A percentile compares a stretch with the other conserved stretches of the same genome.
phyloP scores from a whole-genome alignment of 805 yeast species.

The Kluyveromyces starmeri region DNA sequence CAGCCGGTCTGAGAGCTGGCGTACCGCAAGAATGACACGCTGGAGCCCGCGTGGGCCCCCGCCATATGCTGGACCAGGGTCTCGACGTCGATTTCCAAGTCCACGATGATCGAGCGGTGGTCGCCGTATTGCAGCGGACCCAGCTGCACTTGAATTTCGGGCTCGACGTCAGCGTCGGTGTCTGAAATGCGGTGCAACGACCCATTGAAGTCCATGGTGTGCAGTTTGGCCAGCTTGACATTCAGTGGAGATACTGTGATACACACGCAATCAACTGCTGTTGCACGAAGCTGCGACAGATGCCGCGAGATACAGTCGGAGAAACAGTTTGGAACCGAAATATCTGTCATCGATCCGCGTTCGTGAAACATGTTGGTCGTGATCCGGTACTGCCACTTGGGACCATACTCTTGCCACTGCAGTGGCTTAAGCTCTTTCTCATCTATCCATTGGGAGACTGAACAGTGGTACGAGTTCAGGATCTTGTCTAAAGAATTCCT shows the following conservation, averaged over 20 bases:
- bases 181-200: neutral
- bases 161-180: constrained; percentile 1
- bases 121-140: constrained; percentile 5
- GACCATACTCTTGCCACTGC: neutral
- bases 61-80: constrained; percentile 3
- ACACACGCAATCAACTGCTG: neutral
- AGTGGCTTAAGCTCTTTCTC: neutral
- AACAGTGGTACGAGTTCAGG: constrained; percentile 2
- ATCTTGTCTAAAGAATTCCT: neutral
- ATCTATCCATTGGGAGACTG: constrained; percentile 1
- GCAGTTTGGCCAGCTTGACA: constrained; percentile 4
- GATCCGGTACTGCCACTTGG: neutral
- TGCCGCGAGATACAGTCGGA: neutral
- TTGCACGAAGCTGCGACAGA: neutral
- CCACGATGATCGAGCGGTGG: constrained; percentile 6
- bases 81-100: constrained; percentile 4
- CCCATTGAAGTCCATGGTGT: constrained; percentile 7
- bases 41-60: neutral
- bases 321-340: too few relatives aligned
- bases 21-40: neutral
- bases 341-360: constrained; percentile 1
- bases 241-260: constrained; percentile 4
- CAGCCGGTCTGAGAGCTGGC: neutral
- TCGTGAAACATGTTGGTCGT: constrained; percentile 5
- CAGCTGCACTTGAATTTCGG: neutral